phyloP scores from a whole-genome alignment of 192 early-diverging fungal genomes.

The Linnemannia schmuckeri region DNA sequence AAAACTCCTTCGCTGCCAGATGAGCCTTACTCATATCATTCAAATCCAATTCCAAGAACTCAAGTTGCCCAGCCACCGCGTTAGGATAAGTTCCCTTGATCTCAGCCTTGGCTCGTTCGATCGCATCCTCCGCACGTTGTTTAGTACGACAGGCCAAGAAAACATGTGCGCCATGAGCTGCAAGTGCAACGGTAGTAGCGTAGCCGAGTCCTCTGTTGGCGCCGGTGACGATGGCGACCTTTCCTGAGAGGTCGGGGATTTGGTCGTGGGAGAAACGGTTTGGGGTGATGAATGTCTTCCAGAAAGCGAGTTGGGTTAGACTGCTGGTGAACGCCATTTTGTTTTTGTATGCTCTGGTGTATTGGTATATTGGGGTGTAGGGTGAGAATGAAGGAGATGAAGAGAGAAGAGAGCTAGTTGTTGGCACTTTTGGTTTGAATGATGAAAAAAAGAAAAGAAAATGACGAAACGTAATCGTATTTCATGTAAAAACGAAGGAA shows the following conservation, averaged over 20 bases:
- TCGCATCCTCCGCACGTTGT: constrained; percentile 9
- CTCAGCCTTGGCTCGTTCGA: constrained; percentile 24
- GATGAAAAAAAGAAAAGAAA: too few species aligned
- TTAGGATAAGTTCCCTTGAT: constrained; percentile 18
- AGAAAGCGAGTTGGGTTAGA: not conserved
- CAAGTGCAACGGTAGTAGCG: constrained; percentile 28
- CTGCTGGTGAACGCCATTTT: not conserved
- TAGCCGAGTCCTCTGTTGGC: constrained; percentile 58
- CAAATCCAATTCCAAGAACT: constrained; percentile 49
- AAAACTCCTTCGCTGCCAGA: constrained; percentile 42
- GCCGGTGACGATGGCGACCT: constrained; percentile 63
- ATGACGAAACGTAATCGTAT: too few species aligned
- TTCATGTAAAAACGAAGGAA: too few species aligned
- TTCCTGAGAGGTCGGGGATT: constrained; percentile 56
- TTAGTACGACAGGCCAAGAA: constrained; percentile 25
- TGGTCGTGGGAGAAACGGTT: constrained; percentile 27
- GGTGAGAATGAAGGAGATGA: too few species aligned
- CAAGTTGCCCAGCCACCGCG: constrained; percentile 8
- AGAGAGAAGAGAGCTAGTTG: too few species aligned
- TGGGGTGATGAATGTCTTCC: constrained; percentile 13
- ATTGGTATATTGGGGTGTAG: too few species aligned
- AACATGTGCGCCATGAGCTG: constrained; percentile 37
- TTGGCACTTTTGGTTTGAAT: too few species aligned
- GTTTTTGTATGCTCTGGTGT: not conserved
- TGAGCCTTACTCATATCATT: constrained; percentile 20